Evolutionary conservation across 1,284 basidiomycete genomes (phyloP).

Genomic region (Volvariella volvacea): DNA sequence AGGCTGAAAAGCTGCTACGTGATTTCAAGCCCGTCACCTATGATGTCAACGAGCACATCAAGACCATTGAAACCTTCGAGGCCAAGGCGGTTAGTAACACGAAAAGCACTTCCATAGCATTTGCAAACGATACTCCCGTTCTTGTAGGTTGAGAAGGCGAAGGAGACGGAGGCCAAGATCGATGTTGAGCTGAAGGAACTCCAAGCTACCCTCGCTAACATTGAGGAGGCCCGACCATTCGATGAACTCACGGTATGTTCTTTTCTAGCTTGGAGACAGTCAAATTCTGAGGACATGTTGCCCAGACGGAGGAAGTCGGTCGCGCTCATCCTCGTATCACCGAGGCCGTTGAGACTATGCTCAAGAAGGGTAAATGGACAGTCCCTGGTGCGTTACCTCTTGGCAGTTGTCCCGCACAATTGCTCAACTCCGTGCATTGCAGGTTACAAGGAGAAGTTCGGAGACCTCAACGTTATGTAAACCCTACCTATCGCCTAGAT

Average conservation of each 20-base stretch:
- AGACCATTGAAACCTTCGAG: constrained; percentile 97
- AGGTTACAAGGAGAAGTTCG: constrained; percentile 93
- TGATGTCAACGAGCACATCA: constrained; percentile 87
- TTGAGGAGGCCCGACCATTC: constrained; percentile 95
- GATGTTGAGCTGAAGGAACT: constrained; percentile 90
- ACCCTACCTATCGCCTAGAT: constrained; percentile 21
- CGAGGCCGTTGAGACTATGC: constrained; percentile 93
- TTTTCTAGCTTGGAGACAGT: neutral
- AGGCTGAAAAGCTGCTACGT: constrained; percentile 86
- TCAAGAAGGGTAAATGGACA: constrained; percentile 99
- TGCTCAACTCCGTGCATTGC: constrained; percentile 5
- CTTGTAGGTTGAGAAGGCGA: constrained; percentile 79
- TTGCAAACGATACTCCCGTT: neutral
- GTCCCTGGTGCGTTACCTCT: constrained; percentile 65
- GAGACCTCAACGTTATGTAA: constrained; percentile 87
- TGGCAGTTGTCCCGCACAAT: constrained; percentile 9
- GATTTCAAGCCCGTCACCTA: constrained; percentile 97
- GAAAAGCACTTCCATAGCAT: constrained; percentile 4
- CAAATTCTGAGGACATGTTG: constrained; percentile 2
- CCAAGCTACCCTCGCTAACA: constrained; percentile 93
- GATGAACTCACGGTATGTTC: constrained; percentile 83
- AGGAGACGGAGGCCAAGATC: constrained; percentile 89
- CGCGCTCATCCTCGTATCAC: constrained; percentile 90
- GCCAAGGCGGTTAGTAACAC: constrained; percentile 79
- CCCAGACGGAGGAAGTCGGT: constrained; percentile 83